phyloP scores from a whole-genome alignment of 495 filamentous ascomycete species.

The Tetracladium marchalianum region DNA sequence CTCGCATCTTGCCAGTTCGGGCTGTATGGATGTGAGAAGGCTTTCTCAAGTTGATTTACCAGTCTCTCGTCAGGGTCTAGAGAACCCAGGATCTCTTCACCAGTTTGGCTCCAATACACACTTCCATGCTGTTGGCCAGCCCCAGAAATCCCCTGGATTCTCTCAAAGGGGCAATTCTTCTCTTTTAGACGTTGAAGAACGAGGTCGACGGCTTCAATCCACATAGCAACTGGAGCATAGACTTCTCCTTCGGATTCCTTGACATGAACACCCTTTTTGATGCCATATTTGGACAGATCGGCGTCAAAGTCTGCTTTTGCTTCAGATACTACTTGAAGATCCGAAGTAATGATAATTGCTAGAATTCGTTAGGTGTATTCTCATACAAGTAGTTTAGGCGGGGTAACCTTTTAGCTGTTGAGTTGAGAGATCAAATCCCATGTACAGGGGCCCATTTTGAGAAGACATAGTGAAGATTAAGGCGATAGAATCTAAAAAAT shows the following conservation, averaged over 20 bases:
- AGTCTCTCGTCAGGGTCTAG: constrained; percentile 51
- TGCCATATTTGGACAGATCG: constrained; percentile 69
- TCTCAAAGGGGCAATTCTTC: constrained; percentile 63
- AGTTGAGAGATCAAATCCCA: constrained; percentile 93
- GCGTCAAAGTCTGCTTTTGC: constrained; percentile 67
- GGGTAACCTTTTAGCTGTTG: constrained; percentile 82
- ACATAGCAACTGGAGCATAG: constrained; percentile 86
- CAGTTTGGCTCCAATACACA: constrained; percentile 74
- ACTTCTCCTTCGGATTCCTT: constrained; percentile 79
- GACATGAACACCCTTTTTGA: constrained; percentile 77
- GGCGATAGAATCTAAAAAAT: neutral
- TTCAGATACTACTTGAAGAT: constrained; percentile 65
- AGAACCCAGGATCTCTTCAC: constrained; percentile 50
- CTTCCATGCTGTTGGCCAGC: constrained; percentile 96
- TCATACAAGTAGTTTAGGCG: neutral
- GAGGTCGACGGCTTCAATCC: constrained; percentile 84
- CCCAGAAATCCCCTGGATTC: constrained; percentile 74
- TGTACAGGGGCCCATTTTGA: constrained; percentile 54
- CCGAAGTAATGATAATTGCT: constrained; percentile 72
- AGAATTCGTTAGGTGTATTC: constrained; percentile 4
- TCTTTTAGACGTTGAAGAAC: constrained; percentile 64
- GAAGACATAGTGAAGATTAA: constrained; percentile 24
- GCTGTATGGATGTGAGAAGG: constrained; percentile 78
- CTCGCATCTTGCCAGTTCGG: constrained; percentile 98
- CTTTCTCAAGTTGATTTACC: constrained; percentile 58